A percentile compares a stretch with the other conserved stretches of the same genome.
Evolutionary conservation across 2,329 filamentous ascomycete genomes (phyloP).

Genomic region (Phaeophleospora eucalypticola): DNA sequence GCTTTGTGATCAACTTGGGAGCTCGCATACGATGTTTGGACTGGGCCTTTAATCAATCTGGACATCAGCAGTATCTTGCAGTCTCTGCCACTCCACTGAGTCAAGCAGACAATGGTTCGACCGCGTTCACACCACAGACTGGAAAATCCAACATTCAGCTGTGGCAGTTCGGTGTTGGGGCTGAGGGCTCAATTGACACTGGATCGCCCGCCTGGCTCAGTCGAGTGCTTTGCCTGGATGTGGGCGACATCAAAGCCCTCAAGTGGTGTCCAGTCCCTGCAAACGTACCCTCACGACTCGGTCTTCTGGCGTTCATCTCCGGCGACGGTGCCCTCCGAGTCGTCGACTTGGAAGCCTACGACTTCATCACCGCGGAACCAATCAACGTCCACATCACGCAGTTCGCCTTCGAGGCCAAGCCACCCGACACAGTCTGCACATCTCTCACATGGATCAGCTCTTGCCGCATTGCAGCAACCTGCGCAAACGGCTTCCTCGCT

Average conservation of each 20-base stretch:
- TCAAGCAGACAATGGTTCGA: slow-evolving; percentile 35
- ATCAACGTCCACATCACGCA: slow-evolving; percentile 41
- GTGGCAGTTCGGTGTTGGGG: slow-evolving; percentile 50
- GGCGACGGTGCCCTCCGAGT: slow-evolving; percentile 56
- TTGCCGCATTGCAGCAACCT: slow-evolving; percentile 52
- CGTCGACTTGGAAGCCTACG: slow-evolving; percentile 44
- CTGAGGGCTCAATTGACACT: slow-evolving; percentile 42
- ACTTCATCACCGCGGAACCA: slow-evolving; percentile 14
- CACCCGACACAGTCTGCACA: slow-evolving; percentile 53
- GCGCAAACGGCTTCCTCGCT: slow-evolving; percentile 54
- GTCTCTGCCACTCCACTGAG: slow-evolving; percentile 34
- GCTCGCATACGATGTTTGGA: slow-evolving; percentile 49
- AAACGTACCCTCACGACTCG: slow-evolving; percentile 38
- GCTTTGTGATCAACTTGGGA: slow-evolving; percentile 57
- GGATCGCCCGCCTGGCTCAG: slow-evolving; percentile 43
- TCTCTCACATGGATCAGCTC: slow-evolving; percentile 55
- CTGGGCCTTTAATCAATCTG: slow-evolving; percentile 42
- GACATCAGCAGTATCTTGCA: slow-evolving; percentile 54
- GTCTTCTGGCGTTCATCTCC: slow-evolving; percentile 55
- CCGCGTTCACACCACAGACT: slow-evolving; percentile 49
- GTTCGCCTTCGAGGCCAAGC: slow-evolving; percentile 49
- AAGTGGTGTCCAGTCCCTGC: slow-evolving; percentile 53
- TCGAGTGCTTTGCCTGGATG: slow-evolving; percentile 53
- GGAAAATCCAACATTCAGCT: slow-evolving; percentile 53
- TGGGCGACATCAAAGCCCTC: slow-evolving; percentile 53